Evolutionary conservation across 768 basidiomycete species (phyloP).

Genomic region (Rickenella mellea): DNA sequence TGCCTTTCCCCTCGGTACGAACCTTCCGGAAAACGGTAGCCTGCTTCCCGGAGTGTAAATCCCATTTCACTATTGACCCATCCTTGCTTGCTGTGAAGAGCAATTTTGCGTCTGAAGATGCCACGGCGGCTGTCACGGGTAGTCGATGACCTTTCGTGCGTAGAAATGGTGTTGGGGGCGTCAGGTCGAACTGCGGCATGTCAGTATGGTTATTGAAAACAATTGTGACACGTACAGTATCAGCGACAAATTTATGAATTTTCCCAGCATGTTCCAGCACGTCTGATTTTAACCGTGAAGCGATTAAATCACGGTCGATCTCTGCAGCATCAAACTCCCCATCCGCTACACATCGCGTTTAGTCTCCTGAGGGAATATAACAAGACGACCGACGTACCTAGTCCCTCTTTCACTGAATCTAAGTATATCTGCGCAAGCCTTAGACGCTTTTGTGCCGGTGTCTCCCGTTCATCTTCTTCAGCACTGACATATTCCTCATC

Average conservation of each 20-base stretch:
- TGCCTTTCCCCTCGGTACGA: slow-evolving; percentile 42
- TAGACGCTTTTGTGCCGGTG: slow-evolving; percentile 87
- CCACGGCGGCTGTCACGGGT: slow-evolving; percentile 73
- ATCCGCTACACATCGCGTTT: slow-evolving; percentile 39
- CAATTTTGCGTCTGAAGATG: slow-evolving; percentile 59
- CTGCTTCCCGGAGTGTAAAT: slow-evolving; percentile 56
- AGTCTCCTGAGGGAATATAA: background rate
- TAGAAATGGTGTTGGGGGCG: slow-evolving; percentile 36
- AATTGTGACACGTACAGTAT: slow-evolving; percentile 37
- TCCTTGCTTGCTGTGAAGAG: slow-evolving; percentile 92
- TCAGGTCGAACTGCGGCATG: slow-evolving; percentile 2
- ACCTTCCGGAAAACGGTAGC: slow-evolving; percentile 51
- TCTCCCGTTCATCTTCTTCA: slow-evolving; percentile 83
- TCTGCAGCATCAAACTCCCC: slow-evolving; percentile 94
- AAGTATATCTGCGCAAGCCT: slow-evolving; percentile 87
- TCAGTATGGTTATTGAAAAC: slow-evolving; percentile 6
- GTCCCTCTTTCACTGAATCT: slow-evolving; percentile 67
- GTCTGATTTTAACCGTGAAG: slow-evolving; percentile 83
- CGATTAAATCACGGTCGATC: slow-evolving; percentile 88
- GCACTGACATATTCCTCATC: slow-evolving; percentile 55
- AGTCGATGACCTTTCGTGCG: slow-evolving; percentile 67
- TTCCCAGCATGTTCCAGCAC: slow-evolving; percentile 86
- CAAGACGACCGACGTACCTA: slow-evolving; percentile 36
- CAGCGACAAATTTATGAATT: slow-evolving; percentile 72
- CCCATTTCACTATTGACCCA: slow-evolving; percentile 82